phyloP scores from a whole-genome alignment of 352 stramenopile genomes.

The Globisporangium cylindrosporum region DNA sequence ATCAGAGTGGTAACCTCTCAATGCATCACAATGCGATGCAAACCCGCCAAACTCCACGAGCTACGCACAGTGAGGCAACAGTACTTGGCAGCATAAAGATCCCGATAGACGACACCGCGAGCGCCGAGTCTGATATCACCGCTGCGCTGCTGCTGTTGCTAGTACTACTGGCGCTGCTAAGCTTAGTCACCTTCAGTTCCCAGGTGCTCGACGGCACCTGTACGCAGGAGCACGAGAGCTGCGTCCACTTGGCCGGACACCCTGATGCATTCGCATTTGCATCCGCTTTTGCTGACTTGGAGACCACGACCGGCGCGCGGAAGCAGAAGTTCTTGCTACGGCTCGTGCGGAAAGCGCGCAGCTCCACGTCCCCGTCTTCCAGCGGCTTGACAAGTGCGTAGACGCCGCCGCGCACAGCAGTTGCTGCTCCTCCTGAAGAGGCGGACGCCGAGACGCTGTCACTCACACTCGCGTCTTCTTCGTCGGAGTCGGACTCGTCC shows the following conservation, averaged over 20 bases:
- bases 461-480: background rate
- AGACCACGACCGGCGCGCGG: slow-evolving; percentile 4
- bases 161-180: too few species aligned
- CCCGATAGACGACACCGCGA: background rate
- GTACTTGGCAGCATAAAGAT: slow-evolving; percentile 1
- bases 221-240: slow-evolving; percentile 9
- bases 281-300: background rate
- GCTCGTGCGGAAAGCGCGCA: slow-evolving; percentile 5
- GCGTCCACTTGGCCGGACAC: slow-evolving; percentile 7
- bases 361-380: background rate
- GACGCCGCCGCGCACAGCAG: background rate
- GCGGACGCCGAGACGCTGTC: background rate
- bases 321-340: slow-evolving; percentile 11
- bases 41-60: background rate
- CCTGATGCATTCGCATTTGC: background rate
- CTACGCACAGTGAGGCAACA: background rate
- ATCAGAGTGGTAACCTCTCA: background rate
- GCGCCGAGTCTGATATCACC: background rate
- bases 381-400: slow-evolving; percentile 9
- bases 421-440: background rate
- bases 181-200: slow-evolving; percentile 1
- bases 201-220: background rate
- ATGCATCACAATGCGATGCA: background rate
- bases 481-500: background rate
- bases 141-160: background rate